A percentile compares a stretch with the other conserved stretches of the same genome.
phyloP scores from a whole-genome alignment of 176 grass and related monocot species.

The Oryza longistaminata region DNA sequence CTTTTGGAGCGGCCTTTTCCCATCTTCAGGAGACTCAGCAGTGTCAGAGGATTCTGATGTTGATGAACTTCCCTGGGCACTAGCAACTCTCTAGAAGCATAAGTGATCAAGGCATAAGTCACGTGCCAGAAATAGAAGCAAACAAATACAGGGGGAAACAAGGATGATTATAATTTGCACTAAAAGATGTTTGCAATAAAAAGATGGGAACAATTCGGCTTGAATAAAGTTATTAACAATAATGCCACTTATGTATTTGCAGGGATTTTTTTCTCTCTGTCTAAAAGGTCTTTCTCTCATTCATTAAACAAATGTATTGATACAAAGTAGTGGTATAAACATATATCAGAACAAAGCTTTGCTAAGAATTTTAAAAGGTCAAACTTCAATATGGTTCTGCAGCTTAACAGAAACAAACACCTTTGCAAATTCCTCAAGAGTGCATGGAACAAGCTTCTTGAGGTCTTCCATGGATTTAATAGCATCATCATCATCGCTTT shows the following conservation, averaged over 20 bases:
- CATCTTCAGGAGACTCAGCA: slow-evolving; percentile 40
- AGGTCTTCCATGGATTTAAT: slow-evolving; percentile 46
- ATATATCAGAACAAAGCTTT: background rate
- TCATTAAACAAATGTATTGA: slow-evolving; percentile 12
- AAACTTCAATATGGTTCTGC: slow-evolving; percentile 18
- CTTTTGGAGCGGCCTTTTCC: slow-evolving; percentile 66
- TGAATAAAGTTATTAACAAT: background rate
- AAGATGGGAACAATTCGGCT: slow-evolving; percentile 20
- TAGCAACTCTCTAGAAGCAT: slow-evolving; percentile 57
- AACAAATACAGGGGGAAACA: background rate
- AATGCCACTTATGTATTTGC: slow-evolving; percentile 4
- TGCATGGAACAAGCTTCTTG: slow-evolving; percentile 55
- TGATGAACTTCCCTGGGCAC: slow-evolving; percentile 44
- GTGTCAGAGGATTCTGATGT: slow-evolving; percentile 40
- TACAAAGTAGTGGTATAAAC: slow-evolving; percentile 16
- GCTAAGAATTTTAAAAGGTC: background rate
- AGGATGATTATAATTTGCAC: background rate
- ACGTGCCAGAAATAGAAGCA: slow-evolving; percentile 34
- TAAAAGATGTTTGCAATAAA: background rate
- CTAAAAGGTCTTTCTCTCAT: background rate
- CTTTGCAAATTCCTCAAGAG: slow-evolving; percentile 63
- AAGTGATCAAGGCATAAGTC: slow-evolving; percentile 22
- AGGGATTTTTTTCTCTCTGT: background rate
- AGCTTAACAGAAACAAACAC: slow-evolving; percentile 42
- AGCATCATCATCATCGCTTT: slow-evolving; percentile 62